Conservation (phyloP, 2,329 filamentous ascomycete genomes). For the Talaromyces sp. region DNA sequence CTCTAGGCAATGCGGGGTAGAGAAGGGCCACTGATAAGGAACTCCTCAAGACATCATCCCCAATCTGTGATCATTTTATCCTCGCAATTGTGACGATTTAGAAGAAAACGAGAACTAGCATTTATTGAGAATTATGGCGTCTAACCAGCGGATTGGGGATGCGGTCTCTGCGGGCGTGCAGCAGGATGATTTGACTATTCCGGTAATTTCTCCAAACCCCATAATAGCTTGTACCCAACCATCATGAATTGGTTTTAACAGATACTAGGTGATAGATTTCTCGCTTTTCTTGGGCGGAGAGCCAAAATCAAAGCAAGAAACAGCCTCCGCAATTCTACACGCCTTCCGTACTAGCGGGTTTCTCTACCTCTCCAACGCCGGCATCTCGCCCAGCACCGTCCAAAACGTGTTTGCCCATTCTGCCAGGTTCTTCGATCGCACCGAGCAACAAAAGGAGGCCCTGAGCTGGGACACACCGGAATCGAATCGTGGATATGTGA, state of each 20-base stretch:
- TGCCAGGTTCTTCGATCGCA: constrained; percentile 66
- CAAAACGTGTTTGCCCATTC: constrained; percentile 63
- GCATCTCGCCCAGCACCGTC: constrained; percentile 60
- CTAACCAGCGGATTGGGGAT: not conserved
- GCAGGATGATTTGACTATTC: constrained; percentile 44
- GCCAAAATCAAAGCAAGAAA: constrained; percentile 56
- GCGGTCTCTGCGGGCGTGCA: constrained; percentile 34
- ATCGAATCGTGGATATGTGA: constrained; percentile 70
- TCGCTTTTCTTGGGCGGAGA: constrained; percentile 65
- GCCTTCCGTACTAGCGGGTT: constrained; percentile 87
- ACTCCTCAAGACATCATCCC: not conserved
- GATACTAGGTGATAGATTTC: constrained; percentile 73
- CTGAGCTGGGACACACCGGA: constrained; percentile 68
- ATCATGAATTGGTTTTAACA: not conserved
- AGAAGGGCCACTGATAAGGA: not conserved
- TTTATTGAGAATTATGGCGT: not conserved
- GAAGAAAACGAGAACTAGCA: not conserved
- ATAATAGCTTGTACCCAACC: not conserved
- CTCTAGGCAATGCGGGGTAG: constrained; percentile 12
- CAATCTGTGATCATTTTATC: not conserved
- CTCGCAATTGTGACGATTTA: not conserved
- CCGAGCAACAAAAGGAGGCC: constrained; percentile 59
- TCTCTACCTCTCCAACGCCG: constrained; percentile 79
- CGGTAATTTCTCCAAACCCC: constrained; percentile 28
- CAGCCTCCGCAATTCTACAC: constrained; percentile 67